A percentile compares a stretch with the other conserved stretches of the same genome.
These are phyloP conservation scores for Nectriaceae sp. DNA, from an alignment of 2,329 filamentous ascomycete genomes.

Conservation along the genomic window DNA sequence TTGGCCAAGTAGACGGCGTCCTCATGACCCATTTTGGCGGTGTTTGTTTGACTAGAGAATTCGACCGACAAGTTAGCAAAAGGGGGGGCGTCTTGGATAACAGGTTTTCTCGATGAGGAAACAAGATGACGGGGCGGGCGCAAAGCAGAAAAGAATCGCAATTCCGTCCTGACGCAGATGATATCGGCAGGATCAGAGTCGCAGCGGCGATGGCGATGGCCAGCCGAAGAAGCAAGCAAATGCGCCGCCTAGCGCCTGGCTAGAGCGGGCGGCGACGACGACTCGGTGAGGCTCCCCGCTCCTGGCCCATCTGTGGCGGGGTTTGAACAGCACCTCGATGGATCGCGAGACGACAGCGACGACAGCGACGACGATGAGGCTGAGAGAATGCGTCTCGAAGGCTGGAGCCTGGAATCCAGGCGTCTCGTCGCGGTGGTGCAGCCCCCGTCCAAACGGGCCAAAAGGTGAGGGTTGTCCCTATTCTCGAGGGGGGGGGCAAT, in stretches of 20 bases:
- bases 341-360: conserved; percentile 7
- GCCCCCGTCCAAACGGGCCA: conserved; percentile 11
- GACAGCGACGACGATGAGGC: conserved; percentile 12
- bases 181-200: conserved; percentile 1
- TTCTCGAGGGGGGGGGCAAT: conserved; percentile 35
- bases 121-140: conserved; percentile 19
- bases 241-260: conserved; percentile 29
- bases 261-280: conserved; percentile 21
- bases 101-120: conserved; percentile 18
- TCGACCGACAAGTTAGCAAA: conserved; percentile 22
- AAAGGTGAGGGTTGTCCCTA: conserved; percentile 25
- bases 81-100: too few species aligned
- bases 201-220: conserved; percentile 12
- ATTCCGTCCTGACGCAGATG: conserved; percentile 9
- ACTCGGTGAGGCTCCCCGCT: conserved; percentile 34
- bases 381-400: conserved; percentile 5
- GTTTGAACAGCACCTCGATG: conserved; percentile 24
- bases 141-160: conserved; percentile 19
- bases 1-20: conserved; percentile 99
- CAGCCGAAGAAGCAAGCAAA: conserved; percentile 20
- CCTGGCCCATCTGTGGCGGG: conserved; percentile 28
- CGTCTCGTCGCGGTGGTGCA: conserved; percentile 17
- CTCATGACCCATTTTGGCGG: conserved; percentile 93
- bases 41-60: conserved; percentile 28
- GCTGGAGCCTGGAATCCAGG: conserved; percentile 2